Percentiles rank a stretch among this genome's conserved stretches.
phyloP scores from a whole-genome alignment of 371 early-diverging fungal species.

The Apophysomyces elegans region DNA sequence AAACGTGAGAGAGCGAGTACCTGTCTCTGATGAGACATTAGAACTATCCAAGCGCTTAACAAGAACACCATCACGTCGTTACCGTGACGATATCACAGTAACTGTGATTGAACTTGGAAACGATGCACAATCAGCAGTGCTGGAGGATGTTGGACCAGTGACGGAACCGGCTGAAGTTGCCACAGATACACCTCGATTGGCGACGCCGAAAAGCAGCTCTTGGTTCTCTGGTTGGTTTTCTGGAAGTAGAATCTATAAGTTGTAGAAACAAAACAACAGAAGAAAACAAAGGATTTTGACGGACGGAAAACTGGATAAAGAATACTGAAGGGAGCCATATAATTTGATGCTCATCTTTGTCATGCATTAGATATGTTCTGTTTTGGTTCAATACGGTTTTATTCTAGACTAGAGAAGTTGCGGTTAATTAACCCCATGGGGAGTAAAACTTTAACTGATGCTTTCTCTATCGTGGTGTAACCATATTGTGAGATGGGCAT shows the following conservation, averaged over 20 bases:
- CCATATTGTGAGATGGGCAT: no score
- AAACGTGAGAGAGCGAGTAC: slow-evolving; percentile 32
- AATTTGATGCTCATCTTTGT: no score
- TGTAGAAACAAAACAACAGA: neutral
- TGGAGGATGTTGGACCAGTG: slow-evolving; percentile 33
- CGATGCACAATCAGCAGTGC: slow-evolving; percentile 6
- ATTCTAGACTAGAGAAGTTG: no score
- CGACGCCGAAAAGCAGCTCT: slow-evolving; percentile 19
- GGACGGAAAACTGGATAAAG: no score
- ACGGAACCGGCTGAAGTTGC: slow-evolving; percentile 33
- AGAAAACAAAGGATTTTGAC: neutral
- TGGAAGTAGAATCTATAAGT: neutral
- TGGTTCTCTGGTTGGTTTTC: slow-evolving; percentile 44
- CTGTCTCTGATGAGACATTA: slow-evolving; percentile 32
- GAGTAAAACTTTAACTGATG: no score
- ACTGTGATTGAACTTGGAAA: slow-evolving; percentile 77
- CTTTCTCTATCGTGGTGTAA: no score
- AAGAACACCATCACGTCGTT: slow-evolving; percentile 63
- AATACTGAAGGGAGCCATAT: no score
- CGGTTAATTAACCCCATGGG: no score
- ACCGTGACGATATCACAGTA: slow-evolving; percentile 94
- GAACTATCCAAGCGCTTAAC: slow-evolving; percentile 53
- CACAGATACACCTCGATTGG: slow-evolving; percentile 29
- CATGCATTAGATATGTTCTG: no score
- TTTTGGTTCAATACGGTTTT: no score